A percentile compares a stretch with the other conserved stretches of the same genome.
Conservation (phyloP, 1,139 yeast species). For the Zygoascus meyerae region DNA sequence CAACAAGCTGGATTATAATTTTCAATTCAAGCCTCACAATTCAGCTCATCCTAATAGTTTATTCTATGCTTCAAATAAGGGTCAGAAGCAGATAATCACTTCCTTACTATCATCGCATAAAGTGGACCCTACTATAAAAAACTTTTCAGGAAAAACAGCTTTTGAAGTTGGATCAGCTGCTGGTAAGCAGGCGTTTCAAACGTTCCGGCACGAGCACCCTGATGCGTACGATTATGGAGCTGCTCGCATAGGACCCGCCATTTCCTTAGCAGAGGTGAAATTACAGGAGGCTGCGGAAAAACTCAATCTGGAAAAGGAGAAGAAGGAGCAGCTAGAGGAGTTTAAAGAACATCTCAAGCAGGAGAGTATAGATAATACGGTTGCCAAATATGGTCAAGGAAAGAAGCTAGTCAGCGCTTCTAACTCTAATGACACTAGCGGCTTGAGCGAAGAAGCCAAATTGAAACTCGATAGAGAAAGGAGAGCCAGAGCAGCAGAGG, state of each 20-base stretch:
- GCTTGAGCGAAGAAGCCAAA: conserved; percentile 62
- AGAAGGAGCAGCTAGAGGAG: conserved; percentile 35
- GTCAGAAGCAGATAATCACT: conserved; percentile 61
- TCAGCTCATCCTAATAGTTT: conserved; percentile 66
- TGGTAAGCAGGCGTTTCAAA: conserved; percentile 55
- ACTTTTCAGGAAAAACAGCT: conserved; percentile 56
- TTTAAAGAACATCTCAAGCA: conserved; percentile 24
- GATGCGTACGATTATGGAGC: conserved; percentile 59
- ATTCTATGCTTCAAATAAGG: conserved; percentile 71
- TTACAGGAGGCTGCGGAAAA: conserved; percentile 34
- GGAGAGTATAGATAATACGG: conserved; percentile 30
- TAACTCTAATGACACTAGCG: conserved; percentile 16
- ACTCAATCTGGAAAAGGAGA: conserved; percentile 24
- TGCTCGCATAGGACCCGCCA: conserved; percentile 62
- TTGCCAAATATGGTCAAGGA: conserved; percentile 32
- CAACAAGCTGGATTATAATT: conserved; percentile 47
- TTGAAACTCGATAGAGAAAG: conserved; percentile 83
- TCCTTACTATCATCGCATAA: conserved; percentile 57
- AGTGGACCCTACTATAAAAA: conserved; percentile 61
- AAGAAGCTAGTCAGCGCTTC: conserved; percentile 27
- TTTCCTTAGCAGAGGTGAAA: conserved; percentile 58
- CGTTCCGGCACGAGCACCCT: conserved; percentile 63
- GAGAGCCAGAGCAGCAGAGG: conserved; percentile 95
- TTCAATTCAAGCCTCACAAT: conserved; percentile 48
- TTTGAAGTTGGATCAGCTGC: conserved; percentile 48